Evolutionary conservation across 2,329 filamentous ascomycete genomes (phyloP).

Genomic region (Penicillium sp.): DNA sequence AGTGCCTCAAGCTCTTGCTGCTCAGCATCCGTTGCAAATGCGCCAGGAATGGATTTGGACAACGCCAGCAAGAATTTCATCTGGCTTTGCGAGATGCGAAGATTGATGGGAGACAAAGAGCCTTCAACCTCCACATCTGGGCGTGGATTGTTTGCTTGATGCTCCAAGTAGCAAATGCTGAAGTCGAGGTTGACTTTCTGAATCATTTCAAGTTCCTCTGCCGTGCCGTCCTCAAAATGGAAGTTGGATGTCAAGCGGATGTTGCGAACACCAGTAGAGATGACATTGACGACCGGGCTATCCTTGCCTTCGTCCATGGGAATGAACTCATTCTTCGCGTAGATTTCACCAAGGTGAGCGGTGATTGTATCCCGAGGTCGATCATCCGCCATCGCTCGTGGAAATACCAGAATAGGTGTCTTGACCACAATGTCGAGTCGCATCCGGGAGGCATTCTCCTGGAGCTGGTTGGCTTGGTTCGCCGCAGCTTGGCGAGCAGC

Average conservation of each 20-base stretch:
- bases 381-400: constrained; percentile 69
- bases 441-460: constrained; percentile 84
- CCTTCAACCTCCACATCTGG: constrained; percentile 91
- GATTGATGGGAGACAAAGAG: constrained; percentile 87
- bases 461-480: constrained; percentile 87
- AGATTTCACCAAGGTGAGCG: constrained; percentile 94
- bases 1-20: constrained; percentile 70
- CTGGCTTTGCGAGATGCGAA: constrained; percentile 85
- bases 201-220: constrained; percentile 91
- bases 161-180: constrained; percentile 86
- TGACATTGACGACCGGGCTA: constrained; percentile 77
- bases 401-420: constrained; percentile 95
- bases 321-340: constrained; percentile 88
- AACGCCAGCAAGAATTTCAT: constrained; percentile 85
- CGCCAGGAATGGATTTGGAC: constrained; percentile 79
- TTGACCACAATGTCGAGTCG: constrained; percentile 92
- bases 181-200: constrained; percentile 95
- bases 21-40: constrained; percentile 73
- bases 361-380: constrained; percentile 77
- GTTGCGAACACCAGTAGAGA: constrained; percentile 87
- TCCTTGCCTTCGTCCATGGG: constrained; percentile 74
- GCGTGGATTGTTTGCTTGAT: constrained; percentile 69
- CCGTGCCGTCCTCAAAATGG: constrained; percentile 67
- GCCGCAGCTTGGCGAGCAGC: constrained; percentile 91
- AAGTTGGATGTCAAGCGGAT: constrained; percentile 87